A percentile compares a stretch with the other conserved stretches of the same genome.
Evolutionary conservation across 2,329 filamentous ascomycete species (phyloP).

Genomic region (Colletotrichum orchidophilum): DNA sequence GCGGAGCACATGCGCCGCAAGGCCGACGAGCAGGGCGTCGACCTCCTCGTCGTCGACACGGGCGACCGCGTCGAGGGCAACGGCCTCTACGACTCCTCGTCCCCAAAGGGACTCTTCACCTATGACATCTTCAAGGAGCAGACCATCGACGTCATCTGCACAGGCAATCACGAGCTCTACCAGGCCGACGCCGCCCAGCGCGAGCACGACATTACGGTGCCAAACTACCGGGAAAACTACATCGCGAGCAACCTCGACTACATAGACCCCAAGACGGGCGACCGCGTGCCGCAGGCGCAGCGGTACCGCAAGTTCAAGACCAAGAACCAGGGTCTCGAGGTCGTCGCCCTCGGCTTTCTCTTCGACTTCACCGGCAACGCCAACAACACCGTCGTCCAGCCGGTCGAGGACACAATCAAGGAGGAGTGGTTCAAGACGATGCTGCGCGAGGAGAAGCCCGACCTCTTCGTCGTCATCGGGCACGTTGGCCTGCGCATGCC

Average conservation of each 20-base stretch:
- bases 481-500: conserved; percentile 85
- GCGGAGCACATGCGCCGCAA: conserved; percentile 81
- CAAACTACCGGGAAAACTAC: conserved; percentile 83
- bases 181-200: conserved; percentile 78
- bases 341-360: conserved; percentile 92
- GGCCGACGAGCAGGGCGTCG: conserved; percentile 80
- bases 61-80: conserved; percentile 95
- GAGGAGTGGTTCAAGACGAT: conserved; percentile 90
- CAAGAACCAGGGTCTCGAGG: conserved; percentile 83
- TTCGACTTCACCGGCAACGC: conserved; percentile 93
- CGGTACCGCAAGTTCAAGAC: conserved; percentile 91
- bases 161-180: conserved; percentile 97
- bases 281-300: conserved; percentile 79
- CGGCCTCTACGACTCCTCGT: conserved; percentile 89
- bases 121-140: conserved; percentile 89
- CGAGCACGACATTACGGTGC: conserved; percentile 83
- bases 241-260: conserved; percentile 95
- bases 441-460: conserved; percentile 84
- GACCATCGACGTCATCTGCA: conserved; percentile 83
- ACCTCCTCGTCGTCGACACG: conserved; percentile 93
- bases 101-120: conserved; percentile 87
- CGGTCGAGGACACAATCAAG: conserved; percentile 81
- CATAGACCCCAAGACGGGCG: conserved; percentile 74
- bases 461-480: conserved; percentile 87
- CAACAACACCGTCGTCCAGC: conserved; percentile 88